Base-by-base conservation (phyloP, 768 basidiomycete species). In the Cystofilobasidium capitatum region DNA sequence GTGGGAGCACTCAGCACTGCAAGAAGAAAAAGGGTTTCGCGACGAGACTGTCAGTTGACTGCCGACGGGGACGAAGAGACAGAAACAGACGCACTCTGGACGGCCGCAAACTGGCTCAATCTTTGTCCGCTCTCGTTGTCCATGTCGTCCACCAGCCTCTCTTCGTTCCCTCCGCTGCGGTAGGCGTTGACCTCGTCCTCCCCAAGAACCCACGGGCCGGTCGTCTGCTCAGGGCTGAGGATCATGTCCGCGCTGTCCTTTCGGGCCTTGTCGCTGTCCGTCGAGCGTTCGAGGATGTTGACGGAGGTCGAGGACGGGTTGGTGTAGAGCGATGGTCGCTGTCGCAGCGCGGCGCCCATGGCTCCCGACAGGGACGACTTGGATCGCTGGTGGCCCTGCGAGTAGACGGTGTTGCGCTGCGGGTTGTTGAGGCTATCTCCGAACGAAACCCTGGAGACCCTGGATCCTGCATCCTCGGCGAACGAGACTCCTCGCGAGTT, bases 371-470 rank as follows among this genome's bases (percentile, higher is more conserved):
- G 58, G 10, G 64, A 65, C 55, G 17, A 37, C 10, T 49, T 58
- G 31, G 14, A 44, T n/a, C 51, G 26, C 51, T 55, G 51, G 51
- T 55, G 51, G 37, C 9, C 64, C 40, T 57, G 40, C 45, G 37
- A 66, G 36, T n/a, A 42, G 29, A n/a, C 24, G 20, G 2, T 37
- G 26, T 40, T 67, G 55, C 44, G 72, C 70, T 51, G 60, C 12
- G 72, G 67, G 40, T 71, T 40, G 35, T 60, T 66, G 26, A 70
- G 42, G 37, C 70, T 71, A 39, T 74, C 76, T 47, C 73, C 75
- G 49, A 78, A 72, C 20, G 77, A 78, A 36, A 77, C 70, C 12
- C 77, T 69, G 0, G 76, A 77, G 69, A 71, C 64, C 42, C 76
- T 71, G 33, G 57, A 37, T 29, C 55, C n/a, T n/a, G n/a, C 51